Conservation (phyloP, 2,329 filamentous ascomycete genomes). For the Colletotrichum sp. region DNA sequence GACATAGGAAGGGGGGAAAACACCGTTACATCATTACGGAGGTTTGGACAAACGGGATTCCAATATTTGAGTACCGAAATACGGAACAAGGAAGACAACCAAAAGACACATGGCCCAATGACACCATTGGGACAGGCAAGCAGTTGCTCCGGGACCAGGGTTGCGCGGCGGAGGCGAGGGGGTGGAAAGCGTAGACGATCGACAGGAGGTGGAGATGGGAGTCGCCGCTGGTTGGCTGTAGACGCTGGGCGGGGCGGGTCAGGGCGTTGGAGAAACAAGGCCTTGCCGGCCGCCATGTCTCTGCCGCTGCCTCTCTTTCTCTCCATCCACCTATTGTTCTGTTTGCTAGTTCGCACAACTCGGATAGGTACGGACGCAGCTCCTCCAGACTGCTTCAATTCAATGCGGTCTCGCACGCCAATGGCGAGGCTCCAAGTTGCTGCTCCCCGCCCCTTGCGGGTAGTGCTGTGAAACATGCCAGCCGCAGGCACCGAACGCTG, state of each 20-base stretch:
- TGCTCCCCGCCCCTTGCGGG: background rate
- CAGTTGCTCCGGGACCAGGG: background rate
- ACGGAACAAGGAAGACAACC: background rate
- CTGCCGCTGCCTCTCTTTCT: background rate
- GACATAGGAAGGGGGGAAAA: background rate
- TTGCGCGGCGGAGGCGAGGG: conserved; percentile 6
- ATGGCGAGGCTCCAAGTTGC: background rate
- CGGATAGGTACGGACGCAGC: background rate
- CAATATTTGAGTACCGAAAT: background rate
- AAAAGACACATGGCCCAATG: background rate
- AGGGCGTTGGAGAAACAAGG: background rate
- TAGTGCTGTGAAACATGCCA: background rate
- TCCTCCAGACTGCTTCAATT: background rate
- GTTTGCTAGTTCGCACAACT: background rate
- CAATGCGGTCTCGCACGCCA: background rate
- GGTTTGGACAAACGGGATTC: background rate
- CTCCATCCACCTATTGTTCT: background rate
- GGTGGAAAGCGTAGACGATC: background rate
- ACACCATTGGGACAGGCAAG: background rate
- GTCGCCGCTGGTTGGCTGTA: background rate
- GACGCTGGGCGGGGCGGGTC: background rate
- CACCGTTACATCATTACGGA: conserved; percentile 4
- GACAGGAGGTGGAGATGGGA: conserved; percentile 14
- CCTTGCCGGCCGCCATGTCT: background rate
- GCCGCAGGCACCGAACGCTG: background rate